These are phyloP conservation scores for Kingdonia uniflora DNA, from an alignment of 164 flowering plant genomes.

Conservation along the genomic window DNA sequence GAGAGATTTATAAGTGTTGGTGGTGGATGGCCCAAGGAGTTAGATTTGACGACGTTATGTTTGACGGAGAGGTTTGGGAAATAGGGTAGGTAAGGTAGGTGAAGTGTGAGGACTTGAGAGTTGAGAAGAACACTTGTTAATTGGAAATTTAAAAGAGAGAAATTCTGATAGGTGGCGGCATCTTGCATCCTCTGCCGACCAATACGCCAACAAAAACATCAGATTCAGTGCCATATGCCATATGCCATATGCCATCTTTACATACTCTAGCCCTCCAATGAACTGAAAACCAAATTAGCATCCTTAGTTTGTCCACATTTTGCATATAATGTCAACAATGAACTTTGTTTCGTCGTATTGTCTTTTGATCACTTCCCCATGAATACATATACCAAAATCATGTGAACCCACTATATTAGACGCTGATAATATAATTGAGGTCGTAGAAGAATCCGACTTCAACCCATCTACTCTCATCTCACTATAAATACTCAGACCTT, in stretches of 20 bases:
- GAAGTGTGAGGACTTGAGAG: no score
- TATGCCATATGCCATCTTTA: conserved; percentile 34
- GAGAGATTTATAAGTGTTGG: no score
- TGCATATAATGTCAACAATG: conserved; percentile 44
- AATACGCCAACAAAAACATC: conserved; percentile 38
- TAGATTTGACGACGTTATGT: no score
- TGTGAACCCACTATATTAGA: conserved; percentile 19
- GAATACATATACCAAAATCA: conserved; percentile 39
- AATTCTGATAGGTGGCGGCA: no score
- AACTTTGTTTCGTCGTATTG: conserved; percentile 31
- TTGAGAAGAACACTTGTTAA: no score
- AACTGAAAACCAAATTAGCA: conserved; percentile 28
- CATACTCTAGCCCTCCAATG: conserved; percentile 23
- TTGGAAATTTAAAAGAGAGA: no score
- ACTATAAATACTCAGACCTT: conserved; percentile 29
- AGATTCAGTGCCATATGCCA: conserved; percentile 20
- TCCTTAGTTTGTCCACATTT: conserved; percentile 30
- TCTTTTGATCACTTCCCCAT: conserved; percentile 40
- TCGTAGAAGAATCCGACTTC: conserved; percentile 26
- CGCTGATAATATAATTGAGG: conserved; percentile 31
- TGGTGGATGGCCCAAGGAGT: no score
- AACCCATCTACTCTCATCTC: conserved; percentile 22
- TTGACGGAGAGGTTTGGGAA: no score
- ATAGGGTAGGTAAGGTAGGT: no score
- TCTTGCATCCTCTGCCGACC: conserved; percentile 25